Evolutionary conservation across 208 protist species (phyloP).

Genomic region (Leishmania tropica): DNA sequence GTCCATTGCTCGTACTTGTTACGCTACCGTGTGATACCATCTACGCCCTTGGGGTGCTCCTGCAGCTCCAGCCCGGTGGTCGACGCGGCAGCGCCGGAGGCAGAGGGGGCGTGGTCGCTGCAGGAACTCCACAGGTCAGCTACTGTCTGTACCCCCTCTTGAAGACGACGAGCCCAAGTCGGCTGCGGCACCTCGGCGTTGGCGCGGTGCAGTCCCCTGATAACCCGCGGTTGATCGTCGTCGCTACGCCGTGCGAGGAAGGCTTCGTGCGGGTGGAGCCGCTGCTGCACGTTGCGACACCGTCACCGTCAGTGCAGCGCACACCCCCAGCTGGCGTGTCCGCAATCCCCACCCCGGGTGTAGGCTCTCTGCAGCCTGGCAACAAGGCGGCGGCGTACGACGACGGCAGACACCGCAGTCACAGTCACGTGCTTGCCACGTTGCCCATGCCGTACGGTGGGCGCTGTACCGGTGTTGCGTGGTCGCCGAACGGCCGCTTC

Average conservation of each 20-base stretch:
- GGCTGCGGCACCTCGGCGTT: slow-evolving; percentile 50
- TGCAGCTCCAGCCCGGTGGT: slow-evolving; percentile 22
- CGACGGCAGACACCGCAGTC: slow-evolving; percentile 2
- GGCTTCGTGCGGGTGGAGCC: slow-evolving; percentile 57
- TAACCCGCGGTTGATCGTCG: slow-evolving; percentile 39
- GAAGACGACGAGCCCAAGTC: slow-evolving; percentile 39
- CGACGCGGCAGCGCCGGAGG: neutral
- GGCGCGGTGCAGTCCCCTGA: slow-evolving; percentile 51
- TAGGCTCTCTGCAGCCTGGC: neutral
- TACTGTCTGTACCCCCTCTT: slow-evolving; percentile 50
- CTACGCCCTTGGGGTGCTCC: slow-evolving; percentile 33
- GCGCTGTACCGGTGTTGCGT: slow-evolving; percentile 49
- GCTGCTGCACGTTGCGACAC: slow-evolving; percentile 4
- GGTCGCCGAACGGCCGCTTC: slow-evolving; percentile 58
- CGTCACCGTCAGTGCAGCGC: neutral
- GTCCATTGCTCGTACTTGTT: slow-evolving; percentile 30
- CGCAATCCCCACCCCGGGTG: neutral
- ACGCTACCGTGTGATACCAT: slow-evolving; percentile 33
- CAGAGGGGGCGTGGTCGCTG: neutral
- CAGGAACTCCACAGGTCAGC: slow-evolving; percentile 9
- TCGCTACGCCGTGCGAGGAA: slow-evolving; percentile 60
- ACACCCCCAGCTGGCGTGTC: neutral
- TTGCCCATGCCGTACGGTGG: slow-evolving; percentile 60
- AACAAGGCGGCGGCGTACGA: neutral
- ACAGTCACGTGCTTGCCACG: slow-evolving; percentile 41